Evolutionary conservation across 148 eudicot genomes (phyloP).

Genomic region (Rhododendron vialii): DNA sequence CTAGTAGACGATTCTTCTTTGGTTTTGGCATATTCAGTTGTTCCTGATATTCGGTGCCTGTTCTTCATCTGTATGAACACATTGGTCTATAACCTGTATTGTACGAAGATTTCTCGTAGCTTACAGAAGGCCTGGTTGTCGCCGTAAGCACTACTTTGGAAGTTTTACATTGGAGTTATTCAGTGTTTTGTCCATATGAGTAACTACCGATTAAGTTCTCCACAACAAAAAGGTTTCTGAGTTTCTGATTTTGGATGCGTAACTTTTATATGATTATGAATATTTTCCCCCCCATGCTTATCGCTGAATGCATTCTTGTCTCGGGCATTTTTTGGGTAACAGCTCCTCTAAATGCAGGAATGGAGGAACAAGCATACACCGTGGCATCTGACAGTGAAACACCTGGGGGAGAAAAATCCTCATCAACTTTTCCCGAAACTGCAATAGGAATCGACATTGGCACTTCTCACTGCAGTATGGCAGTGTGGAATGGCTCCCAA

Average conservation of each 20-base stretch:
- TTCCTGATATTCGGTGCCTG: neutral
- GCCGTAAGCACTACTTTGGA: neutral
- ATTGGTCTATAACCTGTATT: neutral
- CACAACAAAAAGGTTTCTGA: neutral
- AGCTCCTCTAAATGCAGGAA: conserved; percentile 29
- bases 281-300: neutral
- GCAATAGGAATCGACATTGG: conserved; percentile 92
- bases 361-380: conserved; percentile 80
- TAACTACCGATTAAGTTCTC: neutral
- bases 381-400: conserved; percentile 85
- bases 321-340: neutral
- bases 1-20: neutral
- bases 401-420: conserved; percentile 61
- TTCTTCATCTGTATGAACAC: neutral
- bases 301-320: neutral
- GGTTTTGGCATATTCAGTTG: neutral
- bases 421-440: conserved; percentile 45
- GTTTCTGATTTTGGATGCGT: neutral
- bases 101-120: neutral
- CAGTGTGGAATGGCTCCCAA: conserved; percentile 83
- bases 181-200: neutral
- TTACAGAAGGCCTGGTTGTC: neutral
- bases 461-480: conserved; percentile 77
- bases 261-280: neutral
- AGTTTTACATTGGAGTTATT: neutral